phyloP scores from a whole-genome alignment of 495 filamentous ascomycete species.

The Cercophora scortea region DNA sequence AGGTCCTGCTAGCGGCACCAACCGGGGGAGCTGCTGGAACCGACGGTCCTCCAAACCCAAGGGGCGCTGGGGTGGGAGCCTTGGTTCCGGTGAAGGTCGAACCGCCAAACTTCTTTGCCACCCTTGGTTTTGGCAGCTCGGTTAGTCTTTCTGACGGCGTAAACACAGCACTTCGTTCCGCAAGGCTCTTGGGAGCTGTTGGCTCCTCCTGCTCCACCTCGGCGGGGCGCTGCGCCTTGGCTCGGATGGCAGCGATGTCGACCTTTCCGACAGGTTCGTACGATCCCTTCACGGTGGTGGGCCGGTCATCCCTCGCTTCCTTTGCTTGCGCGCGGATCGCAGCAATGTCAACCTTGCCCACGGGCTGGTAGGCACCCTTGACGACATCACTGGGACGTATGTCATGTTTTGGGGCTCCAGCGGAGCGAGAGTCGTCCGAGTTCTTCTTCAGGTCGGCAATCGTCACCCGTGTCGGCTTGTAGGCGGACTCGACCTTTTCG shows the following conservation, averaged over 20 bases:
- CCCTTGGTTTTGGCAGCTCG: slow-evolving; percentile 84
- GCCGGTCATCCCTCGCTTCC: slow-evolving; percentile 64
- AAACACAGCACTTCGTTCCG: slow-evolving; percentile 62
- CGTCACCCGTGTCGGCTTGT: slow-evolving; percentile 90
- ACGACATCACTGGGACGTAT: slow-evolving; percentile 57
- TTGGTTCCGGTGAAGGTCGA: slow-evolving; percentile 81
- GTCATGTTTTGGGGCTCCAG: slow-evolving; percentile 25
- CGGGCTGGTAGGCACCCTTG: slow-evolving; percentile 85
- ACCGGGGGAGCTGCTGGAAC: slow-evolving; percentile 48
- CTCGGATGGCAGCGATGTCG: slow-evolving; percentile 86
- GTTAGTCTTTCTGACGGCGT: slow-evolving; percentile 70
- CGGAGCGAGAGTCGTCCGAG: slow-evolving; percentile 52
- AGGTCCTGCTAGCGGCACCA: slow-evolving; percentile 79
- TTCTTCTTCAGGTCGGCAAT: slow-evolving; percentile 68
- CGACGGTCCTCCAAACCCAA: slow-evolving; percentile 47
- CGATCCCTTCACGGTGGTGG: slow-evolving; percentile 75
- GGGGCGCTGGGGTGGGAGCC: slow-evolving; percentile 65
- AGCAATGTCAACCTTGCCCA: slow-evolving; percentile 94
- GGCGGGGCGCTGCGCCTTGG: slow-evolving; percentile 61
- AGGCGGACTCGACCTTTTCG: slow-evolving; percentile 89
- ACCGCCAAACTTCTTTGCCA: slow-evolving; percentile 72
- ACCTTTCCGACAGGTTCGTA: slow-evolving; percentile 93
- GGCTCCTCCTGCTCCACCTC: slow-evolving; percentile 39
- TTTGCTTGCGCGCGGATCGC: slow-evolving; percentile 75
- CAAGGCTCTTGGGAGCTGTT: slow-evolving; percentile 47